Conservation (phyloP, 768 basidiomycete genomes). For the Mycena amicta region DNA sequence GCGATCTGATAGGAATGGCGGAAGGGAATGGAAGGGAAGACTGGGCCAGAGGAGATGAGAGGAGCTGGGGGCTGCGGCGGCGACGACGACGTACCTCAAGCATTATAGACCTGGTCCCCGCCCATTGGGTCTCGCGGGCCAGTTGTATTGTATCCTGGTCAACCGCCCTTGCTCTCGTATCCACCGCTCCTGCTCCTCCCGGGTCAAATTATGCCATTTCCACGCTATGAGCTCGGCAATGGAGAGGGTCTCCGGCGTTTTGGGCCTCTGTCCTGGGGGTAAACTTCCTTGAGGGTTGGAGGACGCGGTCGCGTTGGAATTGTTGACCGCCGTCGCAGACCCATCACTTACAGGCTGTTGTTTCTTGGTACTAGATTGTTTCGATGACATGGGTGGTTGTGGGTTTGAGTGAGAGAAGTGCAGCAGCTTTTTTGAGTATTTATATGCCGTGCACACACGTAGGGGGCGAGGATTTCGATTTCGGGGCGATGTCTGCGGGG, state of each 20-base stretch:
- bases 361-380: neutral
- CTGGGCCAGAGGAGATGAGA: neutral
- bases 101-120: neutral
- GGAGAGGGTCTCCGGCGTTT: neutral
- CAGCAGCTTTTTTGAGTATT: neutral
- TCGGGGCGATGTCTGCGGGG: neutral
- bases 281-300: neutral
- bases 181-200: neutral
- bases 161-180: neutral
- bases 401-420: neutral
- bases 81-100: neutral
- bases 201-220: neutral
- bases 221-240: neutral
- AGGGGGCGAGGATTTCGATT: neutral
- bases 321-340: too few relatives aligned
- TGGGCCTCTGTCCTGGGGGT: neutral
- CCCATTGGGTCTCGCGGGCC: neutral
- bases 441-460: neutral
- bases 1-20: neutral
- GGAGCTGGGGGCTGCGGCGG: neutral
- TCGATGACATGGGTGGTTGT: neutral
- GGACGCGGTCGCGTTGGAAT: neutral
- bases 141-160: neutral
- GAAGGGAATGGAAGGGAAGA: neutral
- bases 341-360: neutral